phyloP scores from a whole-genome alignment of 176 grass and related monocot species.

The Guadua angustifolia region DNA sequence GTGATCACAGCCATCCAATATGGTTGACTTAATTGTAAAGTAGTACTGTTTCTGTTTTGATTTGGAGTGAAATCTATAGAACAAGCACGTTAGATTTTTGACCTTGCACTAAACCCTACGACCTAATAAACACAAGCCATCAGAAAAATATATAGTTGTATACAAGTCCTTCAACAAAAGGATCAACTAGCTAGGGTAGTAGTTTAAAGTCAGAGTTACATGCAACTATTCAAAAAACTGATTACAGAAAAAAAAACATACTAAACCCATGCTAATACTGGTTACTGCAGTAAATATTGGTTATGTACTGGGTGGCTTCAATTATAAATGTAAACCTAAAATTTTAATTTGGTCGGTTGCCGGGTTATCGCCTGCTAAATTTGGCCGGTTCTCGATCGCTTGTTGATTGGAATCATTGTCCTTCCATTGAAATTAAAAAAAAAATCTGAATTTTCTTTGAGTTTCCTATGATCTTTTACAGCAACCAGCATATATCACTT shows the following conservation, averaged over 20 bases:
- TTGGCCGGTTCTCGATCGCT: not conserved
- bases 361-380: not conserved
- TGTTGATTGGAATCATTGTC: no score
- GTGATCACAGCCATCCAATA: conserved; percentile 41
- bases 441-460: no score
- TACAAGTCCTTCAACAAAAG: not conserved
- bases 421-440: no score
- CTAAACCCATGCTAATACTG: no score
- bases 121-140: not conserved
- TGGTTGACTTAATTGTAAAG: conserved; percentile 33
- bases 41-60: conserved; percentile 35
- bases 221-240: no score
- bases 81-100: conserved; percentile 12
- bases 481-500: not conserved
- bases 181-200: not conserved
- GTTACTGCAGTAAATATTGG: no score
- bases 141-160: not conserved
- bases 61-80: conserved; percentile 6
- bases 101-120: not conserved
- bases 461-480: not conserved
- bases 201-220: not conserved
- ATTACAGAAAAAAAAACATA: no score
- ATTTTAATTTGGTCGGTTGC: not conserved
- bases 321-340: no score
- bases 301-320: no score